Conservation (phyloP, 164 flowering plant species). For the Sextonia rubra region DNA sequence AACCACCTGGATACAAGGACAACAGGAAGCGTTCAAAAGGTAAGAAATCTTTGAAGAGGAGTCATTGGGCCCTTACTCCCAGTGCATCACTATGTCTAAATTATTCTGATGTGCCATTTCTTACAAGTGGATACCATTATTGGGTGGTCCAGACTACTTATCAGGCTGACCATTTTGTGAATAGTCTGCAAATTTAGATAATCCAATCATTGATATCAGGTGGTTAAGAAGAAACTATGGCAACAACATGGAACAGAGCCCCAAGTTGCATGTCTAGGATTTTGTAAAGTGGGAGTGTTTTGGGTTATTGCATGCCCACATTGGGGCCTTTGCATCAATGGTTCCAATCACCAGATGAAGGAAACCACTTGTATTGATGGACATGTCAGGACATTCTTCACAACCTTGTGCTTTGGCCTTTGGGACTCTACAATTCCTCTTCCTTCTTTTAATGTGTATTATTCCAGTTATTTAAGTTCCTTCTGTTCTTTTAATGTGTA, state of each 20-base stretch:
- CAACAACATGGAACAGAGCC: background rate
- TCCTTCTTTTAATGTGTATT: background rate
- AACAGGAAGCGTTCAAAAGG: conserved; percentile 7
- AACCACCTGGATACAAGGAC: conserved; percentile 9
- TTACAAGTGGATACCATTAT: background rate
- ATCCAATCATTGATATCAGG: background rate
- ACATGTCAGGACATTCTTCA: background rate
- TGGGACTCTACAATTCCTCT: background rate
- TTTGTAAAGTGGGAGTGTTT: background rate
- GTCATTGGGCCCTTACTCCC: background rate
- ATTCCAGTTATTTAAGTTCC: background rate
- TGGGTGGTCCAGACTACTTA: background rate
- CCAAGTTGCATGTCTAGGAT: background rate
- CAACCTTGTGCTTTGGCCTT: background rate
- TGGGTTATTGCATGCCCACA: background rate
- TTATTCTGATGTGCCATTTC: background rate
- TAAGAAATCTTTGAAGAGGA: background rate
- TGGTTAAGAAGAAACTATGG: no score
- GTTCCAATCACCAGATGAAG: background rate
- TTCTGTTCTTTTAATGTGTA: background rate
- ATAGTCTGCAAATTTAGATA: background rate
- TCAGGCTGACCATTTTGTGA: background rate
- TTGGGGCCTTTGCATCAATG: background rate
- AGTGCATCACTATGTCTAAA: background rate
- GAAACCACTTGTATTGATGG: background rate